Evolutionary conservation across 306 rosid species (phyloP).

Genomic region (Geum urbanum): DNA sequence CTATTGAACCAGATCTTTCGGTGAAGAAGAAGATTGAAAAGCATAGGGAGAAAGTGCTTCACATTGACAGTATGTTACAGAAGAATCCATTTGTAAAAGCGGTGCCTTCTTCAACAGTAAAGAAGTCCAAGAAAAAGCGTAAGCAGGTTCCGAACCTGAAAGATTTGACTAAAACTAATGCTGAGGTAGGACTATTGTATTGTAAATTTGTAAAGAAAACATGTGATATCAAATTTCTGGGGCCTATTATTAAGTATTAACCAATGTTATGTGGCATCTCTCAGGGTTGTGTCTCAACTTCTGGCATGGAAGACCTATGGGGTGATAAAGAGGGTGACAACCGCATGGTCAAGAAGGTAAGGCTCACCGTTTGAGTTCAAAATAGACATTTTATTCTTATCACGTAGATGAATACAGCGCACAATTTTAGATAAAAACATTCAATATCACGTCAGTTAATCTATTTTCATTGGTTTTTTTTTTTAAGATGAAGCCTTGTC

Average conservation of each 20-base stretch:
- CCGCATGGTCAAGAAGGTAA: conserved; percentile 53
- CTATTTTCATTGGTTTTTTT: conserved; percentile 5
- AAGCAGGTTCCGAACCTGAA: conserved; percentile 27
- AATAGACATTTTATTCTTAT: conserved; percentile 4
- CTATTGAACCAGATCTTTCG: conserved; percentile 51
- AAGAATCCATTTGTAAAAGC: conserved; percentile 72
- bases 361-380: conserved; percentile 9
- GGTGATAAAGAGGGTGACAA: conserved; percentile 45
- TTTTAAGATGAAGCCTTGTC: conserved; percentile 47
- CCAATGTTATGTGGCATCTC: conserved; percentile 11
- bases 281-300: conserved; percentile 43
- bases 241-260: neutral
- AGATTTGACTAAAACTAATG: conserved; percentile 29
- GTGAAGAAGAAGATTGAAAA: conserved; percentile 88
- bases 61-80: conserved; percentile 54
- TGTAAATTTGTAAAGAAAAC: neutral
- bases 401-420: neutral
- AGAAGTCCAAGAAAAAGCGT: conserved; percentile 50
- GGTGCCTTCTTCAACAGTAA: conserved; percentile 64
- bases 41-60: conserved; percentile 72
- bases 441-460: neutral
- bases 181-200: conserved; percentile 45
- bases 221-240: neutral
- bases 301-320: conserved; percentile 60
- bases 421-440: neutral